Percentiles rank a stretch among this genome's conserved stretches.
Evolutionary conservation across 495 filamentous ascomycete genomes (phyloP).

Genomic region (Apiosordaria backusii): DNA sequence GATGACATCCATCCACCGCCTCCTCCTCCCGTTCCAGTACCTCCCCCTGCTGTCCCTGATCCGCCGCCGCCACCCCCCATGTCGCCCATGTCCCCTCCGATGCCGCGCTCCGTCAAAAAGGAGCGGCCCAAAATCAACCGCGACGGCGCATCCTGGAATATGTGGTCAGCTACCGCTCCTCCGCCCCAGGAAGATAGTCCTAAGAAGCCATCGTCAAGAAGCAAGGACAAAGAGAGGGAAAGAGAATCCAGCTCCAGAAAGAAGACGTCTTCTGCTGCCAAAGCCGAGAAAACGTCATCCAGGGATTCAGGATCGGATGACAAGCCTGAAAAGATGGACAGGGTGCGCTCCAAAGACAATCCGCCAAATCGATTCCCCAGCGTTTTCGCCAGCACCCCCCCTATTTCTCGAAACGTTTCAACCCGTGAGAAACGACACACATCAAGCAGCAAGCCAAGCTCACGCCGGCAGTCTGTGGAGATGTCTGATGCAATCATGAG

Average conservation of each 20-base stretch:
- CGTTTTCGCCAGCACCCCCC: constrained; percentile 50
- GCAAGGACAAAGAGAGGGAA: constrained; percentile 26
- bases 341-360: constrained; percentile 32
- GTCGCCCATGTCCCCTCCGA: background rate
- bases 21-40: constrained; percentile 14
- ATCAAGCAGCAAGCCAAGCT: constrained; percentile 39
- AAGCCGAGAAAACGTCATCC: constrained; percentile 35
- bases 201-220: constrained; percentile 39
- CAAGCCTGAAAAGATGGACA: constrained; percentile 41
- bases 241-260: constrained; percentile 30
- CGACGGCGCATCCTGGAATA: constrained; percentile 44
- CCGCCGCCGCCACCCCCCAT: constrained; percentile 34
- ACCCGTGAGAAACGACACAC: constrained; percentile 45
- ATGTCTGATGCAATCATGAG: constrained; percentile 44
- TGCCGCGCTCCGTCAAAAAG: constrained; percentile 36
- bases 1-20: constrained; percentile 23
- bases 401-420: constrained; percentile 50
- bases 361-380: constrained; percentile 40
- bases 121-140: constrained; percentile 47
- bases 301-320: constrained; percentile 45
- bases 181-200: constrained; percentile 27
- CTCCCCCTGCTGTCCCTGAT: constrained; percentile 47
- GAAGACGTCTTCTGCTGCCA: constrained; percentile 32
- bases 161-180: constrained; percentile 38
- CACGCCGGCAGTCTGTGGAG: constrained; percentile 48